These are phyloP conservation scores for Penicillium cataractarum DNA, from an alignment of 495 filamentous ascomycete species.

Conservation along the genomic window DNA sequence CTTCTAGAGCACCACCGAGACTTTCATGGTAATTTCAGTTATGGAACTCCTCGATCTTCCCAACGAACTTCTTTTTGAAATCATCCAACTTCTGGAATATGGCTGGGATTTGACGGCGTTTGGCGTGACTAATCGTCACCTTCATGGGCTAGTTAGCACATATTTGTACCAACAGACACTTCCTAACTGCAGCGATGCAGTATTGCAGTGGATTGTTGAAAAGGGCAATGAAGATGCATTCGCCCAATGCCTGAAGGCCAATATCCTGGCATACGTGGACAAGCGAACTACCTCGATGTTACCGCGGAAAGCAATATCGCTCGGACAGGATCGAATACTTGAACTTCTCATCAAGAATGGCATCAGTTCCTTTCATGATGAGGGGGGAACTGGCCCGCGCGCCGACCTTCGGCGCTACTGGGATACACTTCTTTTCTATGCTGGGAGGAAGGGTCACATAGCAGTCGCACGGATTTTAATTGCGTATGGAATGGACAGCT, in stretches of 20 bases:
- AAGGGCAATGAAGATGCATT: background rate
- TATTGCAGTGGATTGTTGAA: background rate
- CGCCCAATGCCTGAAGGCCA: background rate
- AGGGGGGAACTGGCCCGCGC: background rate
- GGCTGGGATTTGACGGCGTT: constrained; percentile 3
- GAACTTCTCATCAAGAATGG: background rate
- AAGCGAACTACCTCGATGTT: background rate
- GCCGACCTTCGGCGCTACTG: background rate
- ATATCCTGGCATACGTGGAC: background rate
- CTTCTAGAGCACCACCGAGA: background rate
- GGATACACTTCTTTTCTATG: background rate
- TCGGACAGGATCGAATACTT: background rate
- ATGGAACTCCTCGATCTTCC: background rate
- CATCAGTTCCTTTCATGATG: background rate
- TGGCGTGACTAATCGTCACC: background rate
- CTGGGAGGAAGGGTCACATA: background rate
- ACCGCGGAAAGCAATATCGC: background rate
- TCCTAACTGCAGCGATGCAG: background rate
- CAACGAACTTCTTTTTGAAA: background rate
- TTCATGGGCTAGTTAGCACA: background rate
- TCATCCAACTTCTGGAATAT: background rate
- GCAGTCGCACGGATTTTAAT: background rate
- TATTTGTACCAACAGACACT: background rate
- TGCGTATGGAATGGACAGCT: background rate
- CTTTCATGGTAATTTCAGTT: background rate